phyloP scores from a whole-genome alignment of 768 basidiomycete species.

The Tephrocybe rancida region DNA sequence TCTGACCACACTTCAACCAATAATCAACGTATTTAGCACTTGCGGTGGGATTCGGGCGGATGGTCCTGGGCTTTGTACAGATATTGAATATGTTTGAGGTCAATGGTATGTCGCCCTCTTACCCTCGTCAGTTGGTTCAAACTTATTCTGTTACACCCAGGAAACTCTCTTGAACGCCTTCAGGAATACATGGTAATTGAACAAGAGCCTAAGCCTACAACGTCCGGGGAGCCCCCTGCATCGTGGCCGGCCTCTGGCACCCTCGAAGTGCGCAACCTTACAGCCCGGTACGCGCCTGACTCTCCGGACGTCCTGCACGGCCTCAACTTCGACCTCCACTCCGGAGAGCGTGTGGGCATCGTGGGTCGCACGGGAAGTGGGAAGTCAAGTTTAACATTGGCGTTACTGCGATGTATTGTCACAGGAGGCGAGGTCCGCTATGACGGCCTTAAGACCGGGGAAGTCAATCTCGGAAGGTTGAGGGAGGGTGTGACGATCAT shows the following conservation, averaged over 20 bases:
- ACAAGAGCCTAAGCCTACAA: slow-evolving; percentile 43
- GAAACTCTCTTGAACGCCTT: slow-evolving; percentile 61
- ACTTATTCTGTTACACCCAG: not conserved
- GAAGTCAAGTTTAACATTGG: slow-evolving; percentile 56
- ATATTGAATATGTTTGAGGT: slow-evolving; percentile 45
- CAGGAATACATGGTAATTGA: slow-evolving; percentile 61
- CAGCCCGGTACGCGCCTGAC: slow-evolving; percentile 54
- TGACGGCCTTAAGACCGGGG: slow-evolving; percentile 49
- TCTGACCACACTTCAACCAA: not conserved
- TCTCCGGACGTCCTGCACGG: slow-evolving; percentile 26
- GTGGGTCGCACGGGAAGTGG: slow-evolving; percentile 19
- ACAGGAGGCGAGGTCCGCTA: slow-evolving; percentile 57
- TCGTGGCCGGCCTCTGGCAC: slow-evolving; percentile 53
- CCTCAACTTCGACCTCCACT: slow-evolving; percentile 48
- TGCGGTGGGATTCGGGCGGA: slow-evolving; percentile 50
- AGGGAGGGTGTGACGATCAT: slow-evolving; percentile 62
- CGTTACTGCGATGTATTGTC: slow-evolving; percentile 56
- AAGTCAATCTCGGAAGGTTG: slow-evolving; percentile 55
- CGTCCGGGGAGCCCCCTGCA: slow-evolving; percentile 52
- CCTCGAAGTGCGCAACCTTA: slow-evolving; percentile 13
- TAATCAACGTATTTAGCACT: not conserved
- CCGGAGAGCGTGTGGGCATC: slow-evolving; percentile 59
- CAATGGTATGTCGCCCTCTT: slow-evolving; percentile 29
- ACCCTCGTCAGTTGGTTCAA: not conserved
- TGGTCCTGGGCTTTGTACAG: slow-evolving; percentile 50